Evolutionary conservation across 116 monocot species (phyloP), one percentile per base, ranked within the genome.

Genomic region (Posidonia oceanica): DNA sequence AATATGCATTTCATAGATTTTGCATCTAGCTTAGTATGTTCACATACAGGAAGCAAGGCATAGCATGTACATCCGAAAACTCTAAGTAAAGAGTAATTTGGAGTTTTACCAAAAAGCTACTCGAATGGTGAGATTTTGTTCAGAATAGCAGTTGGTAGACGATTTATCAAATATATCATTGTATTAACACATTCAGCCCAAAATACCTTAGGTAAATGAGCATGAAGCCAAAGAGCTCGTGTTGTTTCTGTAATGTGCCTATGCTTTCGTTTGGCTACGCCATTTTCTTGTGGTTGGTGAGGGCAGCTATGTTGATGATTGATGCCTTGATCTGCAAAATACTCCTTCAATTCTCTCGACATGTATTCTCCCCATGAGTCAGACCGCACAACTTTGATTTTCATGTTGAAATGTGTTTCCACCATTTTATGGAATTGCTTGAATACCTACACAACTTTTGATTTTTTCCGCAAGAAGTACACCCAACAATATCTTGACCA

Each of bases 221-320:
- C n/a, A n/a, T n/a, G n/a, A n/a, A n/a, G n/a, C n/a, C n/a, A 21
- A 11, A 60, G 20, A 18, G 29, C 11, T 23, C 11, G 60, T 11
- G 61, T 23, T 11, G 11, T 61, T 12, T 61, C 36, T 23, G 11
- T n/a, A n/a, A n/a, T n/a, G n/a, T n/a, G n/a, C n/a, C n/a, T n/a
- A n/a, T n/a, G n/a, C n/a, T n/a, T n/a, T n/a, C 66, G 17, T 66
- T 61, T 23, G 12, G 36, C 21, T 11, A 61, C 11, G 21, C 3
- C 61, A 61, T 36, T 61, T 61, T 61, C 22, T 61, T 36, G 36
- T 61, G 61, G 61, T 36, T 61, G 21, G 23, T 61, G 61, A 18
- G 12, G 11, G 23, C 18, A 66, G 39, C 20, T 66, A n/a, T n/a
- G n/a, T 66, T 66, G 39, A 20, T 18, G 66, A 41, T n/a, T 16